Conservation (phyloP, 2,329 filamentous ascomycete genomes). For the Cordyceps cicadae region DNA sequence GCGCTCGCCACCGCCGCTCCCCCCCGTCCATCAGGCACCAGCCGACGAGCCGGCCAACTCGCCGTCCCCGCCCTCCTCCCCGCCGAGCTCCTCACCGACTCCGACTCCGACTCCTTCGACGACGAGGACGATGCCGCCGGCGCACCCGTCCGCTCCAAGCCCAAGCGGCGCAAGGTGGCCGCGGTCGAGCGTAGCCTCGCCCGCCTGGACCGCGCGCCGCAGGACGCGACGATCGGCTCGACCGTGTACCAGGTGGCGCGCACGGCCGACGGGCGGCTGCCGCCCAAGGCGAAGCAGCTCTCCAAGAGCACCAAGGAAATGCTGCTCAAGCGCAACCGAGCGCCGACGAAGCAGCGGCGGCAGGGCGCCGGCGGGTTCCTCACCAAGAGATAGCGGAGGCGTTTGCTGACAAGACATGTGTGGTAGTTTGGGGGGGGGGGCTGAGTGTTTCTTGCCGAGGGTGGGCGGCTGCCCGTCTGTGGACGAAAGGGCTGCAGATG, state of each 20-base stretch:
- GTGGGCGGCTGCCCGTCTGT: too few relatives aligned
- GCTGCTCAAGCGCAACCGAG: conserved; percentile 38
- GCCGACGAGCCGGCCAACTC: conserved; percentile 1
- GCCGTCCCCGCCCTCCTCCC: conserved; percentile 40
- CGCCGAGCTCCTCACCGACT: conserved; percentile 45
- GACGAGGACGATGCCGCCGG: conserved; percentile 23
- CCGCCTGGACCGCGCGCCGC: conserved; percentile 30
- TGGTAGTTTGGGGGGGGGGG: too few relatives aligned
- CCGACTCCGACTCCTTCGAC: conserved; percentile 33
- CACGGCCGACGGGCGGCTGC: conserved; percentile 37
- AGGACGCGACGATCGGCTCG: conserved; percentile 41
- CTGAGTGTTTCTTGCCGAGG: too few relatives aligned
- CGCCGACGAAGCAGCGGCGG: conserved; percentile 22
- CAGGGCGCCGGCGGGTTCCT: conserved; percentile 33
- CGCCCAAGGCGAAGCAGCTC: conserved; percentile 39
- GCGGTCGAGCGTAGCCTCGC: conserved; percentile 30
- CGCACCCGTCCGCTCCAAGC: conserved; percentile 17
- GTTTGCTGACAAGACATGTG: too few relatives aligned
- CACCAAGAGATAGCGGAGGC: conserved; percentile 15
- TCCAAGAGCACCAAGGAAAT: conserved; percentile 34
- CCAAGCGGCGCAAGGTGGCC: conserved; percentile 38
- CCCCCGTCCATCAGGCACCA: neutral
- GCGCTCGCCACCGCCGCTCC: conserved; percentile 10
- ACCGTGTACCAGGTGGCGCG: conserved; percentile 45
- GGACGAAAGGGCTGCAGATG: too few relatives aligned